Base-by-base conservation (phyloP, 768 basidiomycete species). In the Tulasnella sp. region DNA sequence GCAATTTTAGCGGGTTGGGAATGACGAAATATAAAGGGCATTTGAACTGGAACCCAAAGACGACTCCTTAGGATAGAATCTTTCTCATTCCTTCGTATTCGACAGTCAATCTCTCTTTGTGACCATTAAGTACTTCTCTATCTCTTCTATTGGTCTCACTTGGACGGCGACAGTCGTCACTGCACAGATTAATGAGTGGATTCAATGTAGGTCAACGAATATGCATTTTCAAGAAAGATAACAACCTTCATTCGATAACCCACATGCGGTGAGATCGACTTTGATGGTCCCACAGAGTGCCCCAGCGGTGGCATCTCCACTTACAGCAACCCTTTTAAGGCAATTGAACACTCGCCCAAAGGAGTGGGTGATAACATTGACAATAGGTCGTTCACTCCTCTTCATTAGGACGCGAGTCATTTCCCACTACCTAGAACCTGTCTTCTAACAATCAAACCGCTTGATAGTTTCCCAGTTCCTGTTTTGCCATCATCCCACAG, bases 301-400 rank as follows among this genome's bases (percentile, higher is more conserved):
- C 27, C 38, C 24, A 15, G 29, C 21, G 25, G 22, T 30, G 15
- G 65, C 65, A 48, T 80, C 71, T 81, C 79, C 62, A 69, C 72
- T 12, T 64, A 65, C 42, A 61, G 69, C 22, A 79, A 78, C 61
- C 63, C 66, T 49, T 80, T 78, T 53, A 53, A 53, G 52, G 29
- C n/a, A 30, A 19, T 10, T 29, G 21, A 15, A 30, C 15, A 1
- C 5, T 38, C 24, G 12, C 2, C 31, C 24, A 4, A 8, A 24
- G 17, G 1, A 22, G 15, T 38, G 15, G 21, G 8, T 31, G 1
- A 22, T 53, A 12, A 30, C 31, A 8, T 2, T 21, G 24, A n/a
- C 7, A 7, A 11, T n/a, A 21, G n/a, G 8, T 31, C 22, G 11
- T 10, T 38, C 11, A 31, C 17, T 22, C 42, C 31, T 53, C 21